These are phyloP conservation scores for Cryptococcus sp. DNA, from an alignment of 1,284 basidiomycete genomes.

Conservation along the genomic window DNA sequence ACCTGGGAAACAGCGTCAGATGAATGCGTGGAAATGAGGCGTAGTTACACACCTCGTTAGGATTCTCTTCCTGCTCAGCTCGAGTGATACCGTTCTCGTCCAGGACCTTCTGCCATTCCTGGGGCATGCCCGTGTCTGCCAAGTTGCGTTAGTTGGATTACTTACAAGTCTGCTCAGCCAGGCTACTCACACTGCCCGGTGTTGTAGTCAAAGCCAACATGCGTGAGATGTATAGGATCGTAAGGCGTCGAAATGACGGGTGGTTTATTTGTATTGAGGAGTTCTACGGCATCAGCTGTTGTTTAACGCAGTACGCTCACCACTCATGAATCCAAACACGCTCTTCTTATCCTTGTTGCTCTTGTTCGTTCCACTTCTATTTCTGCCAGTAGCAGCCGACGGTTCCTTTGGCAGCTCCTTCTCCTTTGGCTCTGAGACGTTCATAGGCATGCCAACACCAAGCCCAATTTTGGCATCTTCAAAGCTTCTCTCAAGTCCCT, in stretches of 20 bases:
- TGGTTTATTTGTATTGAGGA: conserved; percentile 66
- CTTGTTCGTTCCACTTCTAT: conserved; percentile 51
- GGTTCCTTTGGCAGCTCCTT: conserved; percentile 47
- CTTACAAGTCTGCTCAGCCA: conserved; percentile 4
- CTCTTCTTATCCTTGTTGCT: conserved; percentile 54
- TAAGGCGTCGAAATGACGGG: conserved; percentile 95
- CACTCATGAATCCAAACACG: conserved; percentile 52
- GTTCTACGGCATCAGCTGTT: conserved; percentile 56
- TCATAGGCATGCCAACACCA: conserved; percentile 38
- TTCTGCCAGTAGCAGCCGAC: conserved; percentile 35
- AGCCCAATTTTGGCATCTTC: conserved; percentile 40
- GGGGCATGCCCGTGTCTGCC: conserved; percentile 82
- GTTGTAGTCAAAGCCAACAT: conserved; percentile 98
- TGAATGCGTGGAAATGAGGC: not conserved
- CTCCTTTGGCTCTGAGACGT: conserved; percentile 32
- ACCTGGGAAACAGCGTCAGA: conserved; percentile 51
- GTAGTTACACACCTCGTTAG: conserved; percentile 67
- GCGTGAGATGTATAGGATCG: conserved; percentile 99
- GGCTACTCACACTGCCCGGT: conserved; percentile 76
- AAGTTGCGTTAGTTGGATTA: not conserved
- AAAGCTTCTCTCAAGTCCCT: conserved; percentile 36
- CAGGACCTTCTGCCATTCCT: conserved; percentile 97
- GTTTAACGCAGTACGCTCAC: conserved; percentile 26
- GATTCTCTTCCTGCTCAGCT: conserved; percentile 95
- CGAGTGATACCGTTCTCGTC: conserved; percentile 95